A percentile compares a stretch with the other conserved stretches of the same genome.
Evolutionary conservation across 2,329 filamentous ascomycete genomes (phyloP).

Genomic region (Pseudohalonectria lignicola): DNA sequence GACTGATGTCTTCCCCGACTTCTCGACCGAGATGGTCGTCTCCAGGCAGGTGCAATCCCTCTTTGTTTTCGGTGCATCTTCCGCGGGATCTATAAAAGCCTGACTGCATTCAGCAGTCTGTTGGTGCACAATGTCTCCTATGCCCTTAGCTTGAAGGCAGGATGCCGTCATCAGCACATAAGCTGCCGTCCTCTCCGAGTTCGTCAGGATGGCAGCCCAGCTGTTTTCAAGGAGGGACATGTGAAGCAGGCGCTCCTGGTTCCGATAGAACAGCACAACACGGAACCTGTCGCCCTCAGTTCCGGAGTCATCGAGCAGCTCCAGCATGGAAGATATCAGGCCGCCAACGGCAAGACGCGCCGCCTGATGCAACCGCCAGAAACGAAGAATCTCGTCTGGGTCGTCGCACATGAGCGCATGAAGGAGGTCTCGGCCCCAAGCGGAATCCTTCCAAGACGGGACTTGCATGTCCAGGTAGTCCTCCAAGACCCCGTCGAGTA

Average conservation of each 20-base stretch:
- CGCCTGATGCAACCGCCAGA: not conserved
- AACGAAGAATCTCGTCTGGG: not conserved
- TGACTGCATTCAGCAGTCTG: too few species aligned
- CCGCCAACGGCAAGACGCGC: not conserved
- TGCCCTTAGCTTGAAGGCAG: too few species aligned
- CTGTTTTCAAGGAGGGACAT: not conserved
- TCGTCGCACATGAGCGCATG: not conserved
- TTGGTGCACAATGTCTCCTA: too few species aligned
- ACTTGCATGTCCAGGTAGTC: not conserved
- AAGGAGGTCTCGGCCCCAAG: not conserved
- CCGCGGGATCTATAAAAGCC: too few species aligned
- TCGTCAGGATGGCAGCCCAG: not conserved
- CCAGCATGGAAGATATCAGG: not conserved
- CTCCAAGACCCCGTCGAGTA: not conserved
- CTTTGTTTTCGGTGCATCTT: too few species aligned
- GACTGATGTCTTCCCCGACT: too few species aligned
- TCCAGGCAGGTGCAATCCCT: not conserved
- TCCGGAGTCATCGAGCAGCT: not conserved
- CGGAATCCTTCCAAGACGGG: not conserved
- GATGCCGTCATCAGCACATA: not conserved
- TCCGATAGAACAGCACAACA: not conserved
- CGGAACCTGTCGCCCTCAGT: not conserved
- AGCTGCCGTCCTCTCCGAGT: not conserved
- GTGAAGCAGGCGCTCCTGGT: not conserved
- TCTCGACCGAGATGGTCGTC: too few species aligned